Percentiles rank a stretch among this genome's conserved stretches.
Conservation (phyloP, 805 yeast species). For the Wickerhamiella allomyrinae region DNA sequence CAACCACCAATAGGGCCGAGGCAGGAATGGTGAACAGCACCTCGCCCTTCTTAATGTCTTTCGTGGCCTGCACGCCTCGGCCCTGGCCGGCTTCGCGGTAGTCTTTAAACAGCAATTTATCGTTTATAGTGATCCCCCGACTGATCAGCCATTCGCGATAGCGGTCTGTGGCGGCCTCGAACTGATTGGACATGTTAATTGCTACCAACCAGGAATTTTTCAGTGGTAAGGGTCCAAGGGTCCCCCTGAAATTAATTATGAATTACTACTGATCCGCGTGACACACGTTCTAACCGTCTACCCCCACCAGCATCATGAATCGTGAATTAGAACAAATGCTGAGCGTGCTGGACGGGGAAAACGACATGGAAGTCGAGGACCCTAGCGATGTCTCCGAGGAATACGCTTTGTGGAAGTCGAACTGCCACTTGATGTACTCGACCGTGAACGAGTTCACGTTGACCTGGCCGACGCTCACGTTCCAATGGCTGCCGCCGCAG, state of each 20-base stretch:
- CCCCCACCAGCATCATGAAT: neutral
- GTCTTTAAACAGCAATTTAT: slow-evolving; percentile 48
- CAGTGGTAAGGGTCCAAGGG: neutral
- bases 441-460: slow-evolving; percentile 54
- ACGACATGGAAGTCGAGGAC: neutral
- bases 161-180: neutral
- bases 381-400: slow-evolving; percentile 13
- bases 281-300: no score
- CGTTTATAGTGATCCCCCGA: slow-evolving; percentile 36
- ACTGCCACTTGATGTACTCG: slow-evolving; percentile 66
- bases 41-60: slow-evolving; percentile 48
- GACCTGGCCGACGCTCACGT: slow-evolving; percentile 56
- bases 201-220: neutral
- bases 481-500: slow-evolving; percentile 45
- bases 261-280: no score
- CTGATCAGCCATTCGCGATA: slow-evolving; percentile 34
- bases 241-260: neutral
- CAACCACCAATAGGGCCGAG: slow-evolving; percentile 39
- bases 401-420: slow-evolving; percentile 59
- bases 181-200: neutral
- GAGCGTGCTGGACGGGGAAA: neutral
- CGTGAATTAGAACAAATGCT: neutral
- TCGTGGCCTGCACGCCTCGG: slow-evolving; percentile 55
- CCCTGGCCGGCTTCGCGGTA: slow-evolving; percentile 50
- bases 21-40: slow-evolving; percentile 58